Conservation (phyloP, 73 alveolate genomes). For the Blepharisma stoltei region DNA sequence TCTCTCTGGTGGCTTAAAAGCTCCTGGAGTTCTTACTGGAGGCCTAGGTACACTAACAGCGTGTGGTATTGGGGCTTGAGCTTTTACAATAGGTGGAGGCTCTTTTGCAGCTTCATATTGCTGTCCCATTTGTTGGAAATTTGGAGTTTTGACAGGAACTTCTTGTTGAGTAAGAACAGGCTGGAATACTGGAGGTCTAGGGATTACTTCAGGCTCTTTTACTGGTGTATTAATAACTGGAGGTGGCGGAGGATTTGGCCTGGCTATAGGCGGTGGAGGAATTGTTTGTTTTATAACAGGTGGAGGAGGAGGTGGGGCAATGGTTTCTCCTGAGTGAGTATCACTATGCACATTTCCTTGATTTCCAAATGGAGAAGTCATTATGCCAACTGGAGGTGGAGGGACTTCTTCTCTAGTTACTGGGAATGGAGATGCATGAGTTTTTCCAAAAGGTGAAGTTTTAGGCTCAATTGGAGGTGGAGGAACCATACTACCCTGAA, state of each 20-base stretch:
- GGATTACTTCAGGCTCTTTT: not conserved
- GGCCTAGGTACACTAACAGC: not conserved
- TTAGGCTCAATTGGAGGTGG: not conserved
- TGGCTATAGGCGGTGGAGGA: slow-evolving; percentile 6
- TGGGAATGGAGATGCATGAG: slow-evolving; percentile 19
- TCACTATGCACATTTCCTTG: not conserved
- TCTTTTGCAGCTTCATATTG: not conserved
- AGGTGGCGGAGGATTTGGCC: slow-evolving; percentile 37
- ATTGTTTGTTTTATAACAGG: slow-evolving; percentile 14
- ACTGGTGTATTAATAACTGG: not conserved
- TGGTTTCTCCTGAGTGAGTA: not conserved
- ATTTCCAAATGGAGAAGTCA: slow-evolving; percentile 13
- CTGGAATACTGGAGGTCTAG: not conserved
- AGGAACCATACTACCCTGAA: not conserved
- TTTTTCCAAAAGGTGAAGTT: slow-evolving; percentile 15
- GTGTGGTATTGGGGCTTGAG: not conserved
- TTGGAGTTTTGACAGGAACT: not conserved
- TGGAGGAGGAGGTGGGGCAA: slow-evolving; percentile 32
- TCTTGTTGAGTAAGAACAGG: not conserved
- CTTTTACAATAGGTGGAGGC: not conserved
- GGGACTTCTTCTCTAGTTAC: slow-evolving; percentile 16
- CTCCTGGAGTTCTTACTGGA: not conserved
- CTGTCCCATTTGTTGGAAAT: not conserved
- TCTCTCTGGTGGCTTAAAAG: not conserved
- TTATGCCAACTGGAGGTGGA: slow-evolving; percentile 31